phyloP scores from a whole-genome alignment of 352 stramenopile genomes.

The Pythium diclinum region DNA sequence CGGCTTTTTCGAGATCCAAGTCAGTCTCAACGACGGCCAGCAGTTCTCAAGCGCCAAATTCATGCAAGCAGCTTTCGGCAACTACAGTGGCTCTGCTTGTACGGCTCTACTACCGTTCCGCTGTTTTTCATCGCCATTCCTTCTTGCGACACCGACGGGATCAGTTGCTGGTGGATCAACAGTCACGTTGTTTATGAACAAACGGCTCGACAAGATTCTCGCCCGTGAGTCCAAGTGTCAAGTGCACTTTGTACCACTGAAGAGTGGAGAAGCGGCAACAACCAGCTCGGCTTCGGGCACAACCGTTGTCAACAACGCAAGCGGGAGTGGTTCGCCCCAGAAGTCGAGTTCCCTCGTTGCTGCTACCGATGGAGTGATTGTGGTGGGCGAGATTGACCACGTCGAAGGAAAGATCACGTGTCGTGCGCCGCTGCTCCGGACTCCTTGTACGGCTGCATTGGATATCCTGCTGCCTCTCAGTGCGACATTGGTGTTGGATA shows the following conservation, averaged over 20 bases:
- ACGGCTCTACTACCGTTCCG: conserved; percentile 60
- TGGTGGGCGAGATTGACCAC: conserved; percentile 56
- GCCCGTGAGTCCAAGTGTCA: conserved; percentile 50
- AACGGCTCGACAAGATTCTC: conserved; percentile 48
- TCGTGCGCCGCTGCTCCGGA: conserved; percentile 48
- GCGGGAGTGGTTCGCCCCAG: conserved; percentile 1
- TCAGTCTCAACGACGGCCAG: conserved; percentile 62
- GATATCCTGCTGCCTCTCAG: conserved; percentile 45
- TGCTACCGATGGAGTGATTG: conserved; percentile 31
- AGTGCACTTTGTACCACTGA: conserved; percentile 51
- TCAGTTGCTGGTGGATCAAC: conserved; percentile 58
- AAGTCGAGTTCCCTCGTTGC: not conserved
- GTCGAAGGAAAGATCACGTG: conserved; percentile 41
- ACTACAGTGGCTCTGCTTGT: conserved; percentile 58
- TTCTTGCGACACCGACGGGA: conserved; percentile 57
- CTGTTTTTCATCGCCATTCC: conserved; percentile 55
- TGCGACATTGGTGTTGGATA: not conserved
- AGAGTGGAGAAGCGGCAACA: conserved; percentile 2
- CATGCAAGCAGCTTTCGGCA: conserved; percentile 54
- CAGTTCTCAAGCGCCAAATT: conserved; percentile 60
- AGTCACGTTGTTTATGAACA: conserved; percentile 51
- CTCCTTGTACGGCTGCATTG: conserved; percentile 36
- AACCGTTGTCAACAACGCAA: not conserved
- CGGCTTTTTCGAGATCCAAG: conserved; percentile 58
- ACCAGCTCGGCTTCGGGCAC: not conserved